Base-by-base conservation (phyloP, 2,329 filamentous ascomycete species). In the Xylariaceae sp. region DNA sequence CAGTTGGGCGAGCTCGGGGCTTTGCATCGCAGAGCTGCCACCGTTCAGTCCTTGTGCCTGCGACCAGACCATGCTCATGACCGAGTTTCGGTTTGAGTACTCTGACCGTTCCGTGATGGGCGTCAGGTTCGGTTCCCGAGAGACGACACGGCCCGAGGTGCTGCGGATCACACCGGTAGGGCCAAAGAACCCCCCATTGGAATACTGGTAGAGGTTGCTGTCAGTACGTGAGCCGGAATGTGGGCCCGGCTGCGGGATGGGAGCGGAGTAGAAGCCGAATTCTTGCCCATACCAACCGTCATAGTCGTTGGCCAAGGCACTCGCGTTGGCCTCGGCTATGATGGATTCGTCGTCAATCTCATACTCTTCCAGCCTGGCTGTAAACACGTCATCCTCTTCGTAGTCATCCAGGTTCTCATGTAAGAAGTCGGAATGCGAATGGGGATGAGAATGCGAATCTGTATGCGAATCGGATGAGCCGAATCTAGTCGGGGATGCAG, bases 281-380 rank as follows among this genome's bases (percentile, higher is more conserved):
- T 98, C 92, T 51, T 88, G 83, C 0, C 92, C 92, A 56, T 98
- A 98, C 68, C 92, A 94, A 1, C 88, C 90, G 48, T 96, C 90
- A 5, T 83, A 83, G 55, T 98, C 92, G 50, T 88, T 89, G 31
- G 92, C 90, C 6, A 98, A 71, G 1, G 85, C 92, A 59, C 92
- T 89, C 1, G 90, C 89, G 52, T 98, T 98, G 4, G 92, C 92
- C 41, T 88, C 92, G 0, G 89, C 90, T 44, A 98, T 94, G 52
- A 97, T 92, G 21, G 81, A 80, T 52, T 96, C 89, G 50, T 97
- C 88, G 43, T 87, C 85, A 35, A 85, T 73, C 31, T 82, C 78
- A 43, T 78, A 76, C 48, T 83, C 76, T 43, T 81, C 77, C 50
- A 73, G 57, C 37, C 68, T 68, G 9, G 56, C 49, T 15, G 53